Evolutionary conservation across 2,329 filamentous ascomycete species (phyloP).

Genomic region (Furcasterigmium furcatum): DNA sequence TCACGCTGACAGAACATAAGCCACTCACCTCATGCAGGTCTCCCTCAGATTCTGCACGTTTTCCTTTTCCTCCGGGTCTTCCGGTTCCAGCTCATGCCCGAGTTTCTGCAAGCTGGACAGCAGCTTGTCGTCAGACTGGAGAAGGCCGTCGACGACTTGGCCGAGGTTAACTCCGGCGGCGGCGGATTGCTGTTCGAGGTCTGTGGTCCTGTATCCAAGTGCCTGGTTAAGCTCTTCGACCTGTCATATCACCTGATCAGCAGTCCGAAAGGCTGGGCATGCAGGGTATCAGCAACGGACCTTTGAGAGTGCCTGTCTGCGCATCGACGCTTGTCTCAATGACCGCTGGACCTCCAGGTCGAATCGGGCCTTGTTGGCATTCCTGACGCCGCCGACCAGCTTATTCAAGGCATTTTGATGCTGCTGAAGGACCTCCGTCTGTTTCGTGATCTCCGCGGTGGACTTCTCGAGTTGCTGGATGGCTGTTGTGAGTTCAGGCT

Average conservation of each 20-base stretch:
- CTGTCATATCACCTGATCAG: too few relatives aligned
- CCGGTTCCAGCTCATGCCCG: conserved; percentile 54
- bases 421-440: conserved; percentile 56
- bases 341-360: conserved; percentile 28
- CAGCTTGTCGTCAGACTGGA: conserved; percentile 63
- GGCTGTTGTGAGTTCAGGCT: conserved; percentile 58
- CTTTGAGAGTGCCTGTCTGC: conserved; percentile 36
- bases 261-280: too few relatives aligned
- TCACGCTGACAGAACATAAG: too few relatives aligned
- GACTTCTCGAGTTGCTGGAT: conserved; percentile 63
- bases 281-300: too few relatives aligned
- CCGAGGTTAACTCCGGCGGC: conserved; percentile 40
- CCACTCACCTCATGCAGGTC: conserved; percentile 49
- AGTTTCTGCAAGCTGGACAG: conserved; percentile 64
- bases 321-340: conserved; percentile 35
- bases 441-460: conserved; percentile 60
- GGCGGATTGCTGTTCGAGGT: conserved; percentile 49
- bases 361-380: conserved; percentile 26
- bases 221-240: conserved; percentile 45
- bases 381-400: conserved; percentile 41
- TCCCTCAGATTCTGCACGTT: conserved; percentile 57
- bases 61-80: conserved; percentile 47
- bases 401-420: conserved; percentile 60
- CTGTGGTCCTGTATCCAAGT: conserved; percentile 41
- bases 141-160: conserved; percentile 42